Conservation (phyloP, 306 rosid species). For the Trifolium fragiferum region DNA sequence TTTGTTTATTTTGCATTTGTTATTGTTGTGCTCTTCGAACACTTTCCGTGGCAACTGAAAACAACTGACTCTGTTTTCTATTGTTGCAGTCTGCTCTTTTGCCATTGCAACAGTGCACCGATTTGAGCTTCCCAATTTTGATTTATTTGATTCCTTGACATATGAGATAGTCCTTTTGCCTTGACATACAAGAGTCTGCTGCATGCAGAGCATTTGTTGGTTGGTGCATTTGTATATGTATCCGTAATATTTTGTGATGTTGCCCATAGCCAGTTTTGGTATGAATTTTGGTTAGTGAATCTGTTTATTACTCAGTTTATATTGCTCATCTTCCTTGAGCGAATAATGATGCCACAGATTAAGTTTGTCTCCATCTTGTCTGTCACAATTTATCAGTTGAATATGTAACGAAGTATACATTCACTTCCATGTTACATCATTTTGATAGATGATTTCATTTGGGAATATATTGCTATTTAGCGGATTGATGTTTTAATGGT, state of each 20-base stretch:
- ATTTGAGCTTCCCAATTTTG: conserved; percentile 35
- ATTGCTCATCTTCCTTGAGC: conserved; percentile 30
- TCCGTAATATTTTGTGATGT: conserved; percentile 35
- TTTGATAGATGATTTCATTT: conserved; percentile 21
- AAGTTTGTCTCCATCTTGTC: conserved; percentile 30
- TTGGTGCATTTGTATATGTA: conserved; percentile 50
- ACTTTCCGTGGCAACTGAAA: neutral
- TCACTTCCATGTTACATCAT: conserved; percentile 20
- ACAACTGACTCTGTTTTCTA: conserved; percentile 20
- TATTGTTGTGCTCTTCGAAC: neutral
- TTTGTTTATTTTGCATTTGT: conserved; percentile 33
- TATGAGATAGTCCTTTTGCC: conserved; percentile 24
- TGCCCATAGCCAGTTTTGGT: conserved; percentile 62
- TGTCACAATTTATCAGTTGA: conserved; percentile 15
- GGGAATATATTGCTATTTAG: conserved; percentile 17
- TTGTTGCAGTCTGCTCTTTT: conserved; percentile 47
- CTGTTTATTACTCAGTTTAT: conserved; percentile 33
- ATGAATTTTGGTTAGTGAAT: conserved; percentile 46
- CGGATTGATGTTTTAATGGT: neutral
- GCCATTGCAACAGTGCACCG: conserved; percentile 25
- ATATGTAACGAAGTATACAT: conserved; percentile 19
- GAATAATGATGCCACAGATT: conserved; percentile 23
- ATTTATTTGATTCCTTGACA: conserved; percentile 40
- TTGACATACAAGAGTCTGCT: conserved; percentile 42
- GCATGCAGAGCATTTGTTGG: conserved; percentile 39